Evolutionary conservation across 2,329 filamentous ascomycete genomes (phyloP).

Genomic region (Ophiostoma quercus): DNA sequence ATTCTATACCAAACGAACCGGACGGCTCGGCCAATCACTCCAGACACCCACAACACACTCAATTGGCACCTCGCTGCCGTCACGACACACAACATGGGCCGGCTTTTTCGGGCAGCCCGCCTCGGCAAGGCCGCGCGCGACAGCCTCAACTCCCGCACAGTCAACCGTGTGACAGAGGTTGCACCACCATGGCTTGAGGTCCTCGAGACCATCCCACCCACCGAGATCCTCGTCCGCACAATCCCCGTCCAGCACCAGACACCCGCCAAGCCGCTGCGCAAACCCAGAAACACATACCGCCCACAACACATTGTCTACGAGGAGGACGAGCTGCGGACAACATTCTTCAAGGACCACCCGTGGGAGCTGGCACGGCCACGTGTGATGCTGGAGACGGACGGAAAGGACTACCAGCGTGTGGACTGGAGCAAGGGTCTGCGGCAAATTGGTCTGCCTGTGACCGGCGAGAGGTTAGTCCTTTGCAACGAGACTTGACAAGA

Average conservation of each 20-base stretch:
- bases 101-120: constrained; percentile 36
- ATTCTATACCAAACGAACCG: neutral
- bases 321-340: constrained; percentile 73
- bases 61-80: constrained; percentile 11
- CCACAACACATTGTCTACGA: constrained; percentile 73
- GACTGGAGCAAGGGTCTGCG: constrained; percentile 73
- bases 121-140: constrained; percentile 42
- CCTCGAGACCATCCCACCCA: constrained; percentile 50
- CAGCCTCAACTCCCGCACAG: constrained; percentile 35
- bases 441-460: constrained; percentile 70
- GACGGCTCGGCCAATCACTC: neutral
- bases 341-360: constrained; percentile 90
- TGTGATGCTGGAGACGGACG: constrained; percentile 77
- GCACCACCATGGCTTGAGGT: constrained; percentile 48
- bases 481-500: neutral
- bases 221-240: constrained; percentile 53
- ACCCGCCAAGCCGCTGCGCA: constrained; percentile 47
- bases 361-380: constrained; percentile 93
- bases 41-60: neutral
- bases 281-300: constrained; percentile 71
- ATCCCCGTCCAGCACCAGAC: constrained; percentile 45
- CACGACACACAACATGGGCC: constrained; percentile 8
- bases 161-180: constrained; percentile 31
- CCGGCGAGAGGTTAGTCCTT: constrained; percentile 70
- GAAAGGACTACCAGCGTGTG: constrained; percentile 67